Conservation (phyloP, 169 alveolate genomes). For the Babesia gibsoni region DNA sequence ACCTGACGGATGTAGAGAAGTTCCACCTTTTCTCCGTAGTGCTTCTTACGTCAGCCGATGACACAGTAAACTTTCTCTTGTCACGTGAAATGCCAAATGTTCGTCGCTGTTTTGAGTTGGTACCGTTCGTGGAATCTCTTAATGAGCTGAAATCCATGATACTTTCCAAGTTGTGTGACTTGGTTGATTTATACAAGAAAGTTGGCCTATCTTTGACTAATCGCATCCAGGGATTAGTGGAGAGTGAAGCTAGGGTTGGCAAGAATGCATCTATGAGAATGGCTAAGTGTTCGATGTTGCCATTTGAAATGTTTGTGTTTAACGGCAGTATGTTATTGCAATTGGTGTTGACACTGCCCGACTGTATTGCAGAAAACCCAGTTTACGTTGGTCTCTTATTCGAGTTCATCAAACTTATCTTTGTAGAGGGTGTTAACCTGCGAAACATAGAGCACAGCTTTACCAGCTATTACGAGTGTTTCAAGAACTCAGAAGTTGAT, state of each 20-base stretch:
- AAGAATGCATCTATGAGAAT: neutral
- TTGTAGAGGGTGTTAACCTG: neutral
- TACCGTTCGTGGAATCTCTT: constrained; percentile 23
- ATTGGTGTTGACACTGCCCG: constrained; percentile 10
- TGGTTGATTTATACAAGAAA: constrained; percentile 2
- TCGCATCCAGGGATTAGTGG: neutral
- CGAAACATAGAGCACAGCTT: constrained; percentile 7
- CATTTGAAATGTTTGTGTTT: constrained; percentile 25
- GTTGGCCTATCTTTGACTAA: neutral
- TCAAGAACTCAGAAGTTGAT: neutral
- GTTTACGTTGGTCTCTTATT: constrained; percentile 29
- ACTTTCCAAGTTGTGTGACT: neutral
- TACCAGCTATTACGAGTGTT: constrained; percentile 20
- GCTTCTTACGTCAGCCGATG: constrained; percentile 23
- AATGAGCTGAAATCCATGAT: constrained; percentile 12
- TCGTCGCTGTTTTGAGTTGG: constrained; percentile 20
- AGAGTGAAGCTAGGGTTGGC: neutral
- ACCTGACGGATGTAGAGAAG: constrained; percentile 33
- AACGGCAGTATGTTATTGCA: constrained; percentile 27
- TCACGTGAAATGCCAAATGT: constrained; percentile 24
- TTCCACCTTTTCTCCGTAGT: constrained; percentile 16
- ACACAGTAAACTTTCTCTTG: neutral
- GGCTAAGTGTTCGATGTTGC: neutral
- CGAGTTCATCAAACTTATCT: constrained; percentile 2
- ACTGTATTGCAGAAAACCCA: constrained; percentile 13